phyloP scores from a whole-genome alignment of 106 monocot species.

The Phalaenopsis aphrodite region DNA sequence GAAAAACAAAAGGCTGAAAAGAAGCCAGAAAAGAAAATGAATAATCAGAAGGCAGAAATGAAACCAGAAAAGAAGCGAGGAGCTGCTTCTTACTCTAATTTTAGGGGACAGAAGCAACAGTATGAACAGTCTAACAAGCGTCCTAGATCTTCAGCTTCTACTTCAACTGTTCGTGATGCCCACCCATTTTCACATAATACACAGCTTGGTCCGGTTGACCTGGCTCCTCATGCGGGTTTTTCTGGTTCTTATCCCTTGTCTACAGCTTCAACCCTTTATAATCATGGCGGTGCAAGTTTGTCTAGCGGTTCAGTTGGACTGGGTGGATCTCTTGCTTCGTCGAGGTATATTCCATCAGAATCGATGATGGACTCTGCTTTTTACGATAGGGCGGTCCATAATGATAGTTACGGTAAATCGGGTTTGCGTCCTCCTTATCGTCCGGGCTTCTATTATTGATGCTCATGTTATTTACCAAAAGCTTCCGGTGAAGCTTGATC shows the following conservation, averaged over 20 bases:
- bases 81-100: conserved; percentile 19
- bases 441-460: conserved; percentile 10
- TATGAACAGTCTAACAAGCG: conserved; percentile 25
- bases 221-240: conserved; percentile 22
- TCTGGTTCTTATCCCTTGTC: conserved; percentile 25
- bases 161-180: neutral
- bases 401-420: conserved; percentile 10
- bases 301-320: conserved; percentile 13
- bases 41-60: conserved; percentile 23
- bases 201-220: conserved; percentile 16
- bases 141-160: conserved; percentile 3
- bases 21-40: conserved; percentile 9
- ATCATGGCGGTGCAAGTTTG: conserved; percentile 13
- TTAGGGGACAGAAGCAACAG: conserved; percentile 13
- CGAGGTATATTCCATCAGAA: conserved; percentile 23
- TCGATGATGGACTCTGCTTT: conserved; percentile 14
- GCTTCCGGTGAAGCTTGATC: neutral
- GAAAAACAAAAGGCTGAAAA: conserved; percentile 29
- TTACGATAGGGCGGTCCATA: conserved; percentile 24
- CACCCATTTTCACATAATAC: neutral
- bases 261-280: conserved; percentile 12
- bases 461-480: neutral
- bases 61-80: neutral
- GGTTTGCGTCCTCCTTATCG: conserved; percentile 7
- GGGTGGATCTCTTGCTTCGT: conserved; percentile 13